Evolutionary conservation across 2,329 filamentous ascomycete genomes (phyloP).

Genomic region (Aureobasidium melanogenum): DNA sequence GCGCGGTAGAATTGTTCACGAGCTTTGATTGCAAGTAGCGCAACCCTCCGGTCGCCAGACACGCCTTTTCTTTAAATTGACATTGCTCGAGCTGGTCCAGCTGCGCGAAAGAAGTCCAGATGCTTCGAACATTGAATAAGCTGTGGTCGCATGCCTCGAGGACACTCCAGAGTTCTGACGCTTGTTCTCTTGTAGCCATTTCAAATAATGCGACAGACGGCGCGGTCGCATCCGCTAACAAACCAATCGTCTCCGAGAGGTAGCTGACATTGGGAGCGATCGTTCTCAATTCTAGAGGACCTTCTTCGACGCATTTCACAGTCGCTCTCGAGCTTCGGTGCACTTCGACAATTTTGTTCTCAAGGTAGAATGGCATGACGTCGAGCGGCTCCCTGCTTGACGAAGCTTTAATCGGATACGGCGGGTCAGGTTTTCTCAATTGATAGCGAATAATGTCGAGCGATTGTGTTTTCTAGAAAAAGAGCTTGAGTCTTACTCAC

Average conservation of each 20-base stretch:
- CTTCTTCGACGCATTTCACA: neutral
- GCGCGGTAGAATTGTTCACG: neutral
- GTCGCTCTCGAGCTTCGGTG: neutral
- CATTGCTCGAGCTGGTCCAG: neutral
- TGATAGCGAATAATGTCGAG: too few relatives aligned
- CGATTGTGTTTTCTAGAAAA: too few relatives aligned
- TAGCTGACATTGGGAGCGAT: neutral
- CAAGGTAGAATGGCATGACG: neutral
- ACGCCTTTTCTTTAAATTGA: neutral
- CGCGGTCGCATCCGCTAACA: neutral
- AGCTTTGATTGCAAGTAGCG: neutral
- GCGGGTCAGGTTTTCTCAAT: too few relatives aligned
- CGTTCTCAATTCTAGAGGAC: neutral
- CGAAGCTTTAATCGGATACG: too few relatives aligned
- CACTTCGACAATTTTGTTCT: neutral
- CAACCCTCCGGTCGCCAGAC: neutral
- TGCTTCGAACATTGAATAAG: neutral
- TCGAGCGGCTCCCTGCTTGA: neutral
- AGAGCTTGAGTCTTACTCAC: neutral
- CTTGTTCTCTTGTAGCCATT: neutral
- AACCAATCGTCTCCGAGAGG: neutral
- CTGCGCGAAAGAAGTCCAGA: neutral
- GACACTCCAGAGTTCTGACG: neutral
- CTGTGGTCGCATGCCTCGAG: conserved; percentile 8
- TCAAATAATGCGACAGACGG: neutral